These are phyloP conservation scores for Aspergillus aculeatus DNA, from an alignment of 2,329 filamentous ascomycete species.

Conservation along the genomic window DNA sequence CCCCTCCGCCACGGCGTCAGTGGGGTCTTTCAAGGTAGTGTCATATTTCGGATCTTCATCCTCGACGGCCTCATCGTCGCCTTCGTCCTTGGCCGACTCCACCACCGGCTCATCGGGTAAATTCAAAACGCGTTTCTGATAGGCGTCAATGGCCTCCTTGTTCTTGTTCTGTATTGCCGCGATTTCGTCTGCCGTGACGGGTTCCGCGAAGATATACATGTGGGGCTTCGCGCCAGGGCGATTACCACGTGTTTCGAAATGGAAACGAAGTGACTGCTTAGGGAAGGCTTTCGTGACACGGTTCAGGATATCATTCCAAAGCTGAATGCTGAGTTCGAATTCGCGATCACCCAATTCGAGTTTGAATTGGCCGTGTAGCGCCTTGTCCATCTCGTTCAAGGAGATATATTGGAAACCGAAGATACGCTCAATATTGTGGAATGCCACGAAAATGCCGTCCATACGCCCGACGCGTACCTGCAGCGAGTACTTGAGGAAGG, in stretches of 20 bases:
- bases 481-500: constrained; percentile 93
- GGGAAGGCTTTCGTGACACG: constrained; percentile 74
- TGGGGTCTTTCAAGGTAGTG: neutral
- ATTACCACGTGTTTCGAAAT: constrained; percentile 72
- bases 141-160: constrained; percentile 64
- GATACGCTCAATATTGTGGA: constrained; percentile 89
- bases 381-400: constrained; percentile 81
- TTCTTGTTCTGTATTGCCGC: constrained; percentile 69
- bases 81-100: neutral
- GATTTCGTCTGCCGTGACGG: constrained; percentile 71
- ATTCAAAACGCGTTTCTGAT: constrained; percentile 56
- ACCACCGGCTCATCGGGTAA: constrained; percentile 17
- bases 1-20: neutral
- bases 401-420: constrained; percentile 97
- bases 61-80: neutral
- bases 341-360: constrained; percentile 72
- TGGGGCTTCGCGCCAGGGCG: constrained; percentile 50
- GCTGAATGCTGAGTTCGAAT: constrained; percentile 74
- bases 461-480: constrained; percentile 97
- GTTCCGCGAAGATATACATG: constrained; percentile 90
- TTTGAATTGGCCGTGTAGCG: constrained; percentile 76
- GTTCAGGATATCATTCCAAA: constrained; percentile 78
- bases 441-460: constrained; percentile 98
- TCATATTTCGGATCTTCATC: neutral
- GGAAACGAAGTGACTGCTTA: constrained; percentile 69